Evolutionary conservation across 768 basidiomycete genomes (phyloP), one percentile per base, ranked within the genome.

Genomic region (Suillus paluster): DNA sequence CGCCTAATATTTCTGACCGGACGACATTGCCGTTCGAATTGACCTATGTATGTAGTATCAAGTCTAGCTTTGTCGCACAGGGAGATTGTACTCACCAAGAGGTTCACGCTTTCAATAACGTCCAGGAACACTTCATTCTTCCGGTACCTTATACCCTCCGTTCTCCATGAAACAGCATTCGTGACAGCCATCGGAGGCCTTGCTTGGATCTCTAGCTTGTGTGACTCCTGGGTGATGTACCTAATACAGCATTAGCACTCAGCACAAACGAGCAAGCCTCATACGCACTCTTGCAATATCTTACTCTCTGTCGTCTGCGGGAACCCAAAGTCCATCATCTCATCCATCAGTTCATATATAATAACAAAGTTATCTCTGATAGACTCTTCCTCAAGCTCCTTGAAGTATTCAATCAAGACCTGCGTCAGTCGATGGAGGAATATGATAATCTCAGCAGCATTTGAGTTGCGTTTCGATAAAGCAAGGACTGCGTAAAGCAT

Each of bases 281-380:
- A 34, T 12, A 44, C 39, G 46, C 65, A 94, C 90, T 99, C 97
- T 78, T 99, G 97, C 57, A 99, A 78, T 68, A 99, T 99, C 83
- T 99, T 99, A 84, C 93, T 95, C 80, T 99, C 97, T 17, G 97
- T 99, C 45, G 97, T 99, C 76, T 99, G 97, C 0, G 97, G 97
- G 73, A 91, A 98, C 9, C 97, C 97, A 77, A 97, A 99, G 80
- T 99, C 97, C 95, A 99, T 98, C 94, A 99, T 98, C 81, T 99
- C 97, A 70, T 99, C 97, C 81, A 99, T 85, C 58, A 99, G 86
- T 74, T 99, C 97, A 76, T 97, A 99, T 56, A 99, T 97, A 73
- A 99, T 97, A 44, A 99, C 97, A 72, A 99, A 99, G 72, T 99
- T 99, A 77, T 99, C 97, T 9, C 97, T 84, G 72, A 99, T 99